Conservation (phyloP, 345 rosid species). For the Citrus reticulata region DNA sequence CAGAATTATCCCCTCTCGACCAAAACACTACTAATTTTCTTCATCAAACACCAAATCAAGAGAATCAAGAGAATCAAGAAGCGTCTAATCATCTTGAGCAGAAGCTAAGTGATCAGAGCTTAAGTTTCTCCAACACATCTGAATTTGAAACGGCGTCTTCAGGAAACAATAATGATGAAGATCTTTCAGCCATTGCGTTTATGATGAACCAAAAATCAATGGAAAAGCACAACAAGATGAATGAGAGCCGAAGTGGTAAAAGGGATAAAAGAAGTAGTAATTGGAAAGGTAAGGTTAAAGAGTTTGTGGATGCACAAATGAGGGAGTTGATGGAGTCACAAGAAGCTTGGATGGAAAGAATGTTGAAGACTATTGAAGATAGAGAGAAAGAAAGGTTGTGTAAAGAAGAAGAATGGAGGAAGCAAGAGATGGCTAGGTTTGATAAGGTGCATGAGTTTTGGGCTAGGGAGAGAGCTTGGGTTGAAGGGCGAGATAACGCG, state of each 20-base stretch:
- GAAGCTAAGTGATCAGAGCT: constrained; percentile 26
- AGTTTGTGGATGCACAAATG: constrained; percentile 40
- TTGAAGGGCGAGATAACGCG: constrained; percentile 48
- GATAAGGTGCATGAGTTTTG: constrained; percentile 40
- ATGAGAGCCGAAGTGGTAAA: constrained; percentile 13
- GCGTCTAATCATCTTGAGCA: constrained; percentile 5
- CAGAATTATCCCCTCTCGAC: constrained; percentile 18
- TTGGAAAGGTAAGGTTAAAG: constrained; percentile 46
- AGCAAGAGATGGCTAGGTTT: constrained; percentile 40
- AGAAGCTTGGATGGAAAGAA: constrained; percentile 61
- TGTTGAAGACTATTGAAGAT: constrained; percentile 46
- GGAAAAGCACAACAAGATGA: constrained; percentile 25
- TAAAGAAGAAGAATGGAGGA: constrained; percentile 53
- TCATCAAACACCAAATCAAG: constrained; percentile 14
- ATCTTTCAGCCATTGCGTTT: constrained; percentile 48
- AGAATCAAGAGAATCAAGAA: constrained; percentile 26
- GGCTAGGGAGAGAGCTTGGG: constrained; percentile 53
- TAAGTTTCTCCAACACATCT: constrained; percentile 43
- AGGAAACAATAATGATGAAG: constrained; percentile 36
- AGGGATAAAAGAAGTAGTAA: constrained; percentile 17
- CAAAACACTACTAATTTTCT: constrained; percentile 9
- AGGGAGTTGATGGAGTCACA: constrained; percentile 44
- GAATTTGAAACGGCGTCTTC: constrained; percentile 52
- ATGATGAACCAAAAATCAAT: constrained; percentile 34
- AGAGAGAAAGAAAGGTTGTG: constrained; percentile 43